phyloP scores from a whole-genome alignment of 1,284 basidiomycete species.

The Microbotryum lychnidis-dioicae region DNA sequence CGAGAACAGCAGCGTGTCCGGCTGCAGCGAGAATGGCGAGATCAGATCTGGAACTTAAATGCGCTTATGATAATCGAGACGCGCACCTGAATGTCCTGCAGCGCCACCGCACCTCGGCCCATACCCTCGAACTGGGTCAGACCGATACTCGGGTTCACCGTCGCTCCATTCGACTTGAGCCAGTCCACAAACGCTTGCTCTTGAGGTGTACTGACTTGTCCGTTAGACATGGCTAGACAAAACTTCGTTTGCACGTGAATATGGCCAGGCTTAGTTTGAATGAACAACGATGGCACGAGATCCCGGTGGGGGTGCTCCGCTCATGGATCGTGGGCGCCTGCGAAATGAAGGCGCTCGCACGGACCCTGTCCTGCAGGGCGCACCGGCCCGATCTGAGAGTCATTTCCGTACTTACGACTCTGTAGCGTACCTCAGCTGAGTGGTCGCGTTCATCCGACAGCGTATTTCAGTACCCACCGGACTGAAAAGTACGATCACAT shows the following conservation, averaged over 20 bases:
- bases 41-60: not conserved
- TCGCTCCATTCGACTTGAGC: slow-evolving; percentile 40
- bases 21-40: slow-evolving; percentile 42
- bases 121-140: slow-evolving; percentile 50
- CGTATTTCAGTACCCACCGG: too few species aligned
- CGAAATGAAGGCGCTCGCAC: not conserved
- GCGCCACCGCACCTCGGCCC: slow-evolving; percentile 64
- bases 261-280: not conserved
- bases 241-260: not conserved
- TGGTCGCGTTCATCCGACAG: too few species aligned
- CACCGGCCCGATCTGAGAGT: not conserved
- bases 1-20: slow-evolving; percentile 67
- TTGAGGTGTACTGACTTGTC: not conserved
- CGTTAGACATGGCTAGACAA: not conserved
- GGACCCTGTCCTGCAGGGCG: not conserved
- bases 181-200: slow-evolving; percentile 38
- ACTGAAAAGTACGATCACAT: too few species aligned
- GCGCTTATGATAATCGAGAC: not conserved
- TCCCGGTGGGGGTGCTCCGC: not conserved
- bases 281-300: not conserved
- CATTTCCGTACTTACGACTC: too few species aligned
- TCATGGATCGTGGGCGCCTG: not conserved
- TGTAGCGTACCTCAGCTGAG: too few species aligned
- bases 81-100: slow-evolving; percentile 58
- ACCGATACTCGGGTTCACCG: slow-evolving; percentile 42